Percentiles rank a stretch among this genome's conserved stretches.
Conservation (phyloP, 768 basidiomycete species). For the Baorangia bicolor region DNA sequence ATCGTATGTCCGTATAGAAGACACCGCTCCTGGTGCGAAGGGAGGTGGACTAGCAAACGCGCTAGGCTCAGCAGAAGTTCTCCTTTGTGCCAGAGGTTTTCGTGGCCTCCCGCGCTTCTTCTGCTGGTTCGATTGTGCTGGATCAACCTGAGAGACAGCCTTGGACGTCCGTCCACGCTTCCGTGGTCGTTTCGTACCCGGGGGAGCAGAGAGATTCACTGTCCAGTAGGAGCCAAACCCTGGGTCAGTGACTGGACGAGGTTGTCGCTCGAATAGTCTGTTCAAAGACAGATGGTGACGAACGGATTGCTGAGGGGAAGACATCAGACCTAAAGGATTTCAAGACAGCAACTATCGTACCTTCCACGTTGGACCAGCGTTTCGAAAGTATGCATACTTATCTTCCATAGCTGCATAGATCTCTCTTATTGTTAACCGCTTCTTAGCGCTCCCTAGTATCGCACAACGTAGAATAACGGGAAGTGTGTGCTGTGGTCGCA, state of each 20-base stretch:
- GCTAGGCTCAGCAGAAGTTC: constrained; percentile 16
- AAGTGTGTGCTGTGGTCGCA: constrained; percentile 78
- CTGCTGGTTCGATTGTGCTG: constrained; percentile 15
- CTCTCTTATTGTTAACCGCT: constrained; percentile 78
- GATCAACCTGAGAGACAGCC: constrained; percentile 25
- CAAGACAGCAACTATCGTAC: constrained; percentile 36
- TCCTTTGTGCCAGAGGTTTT: constrained; percentile 25
- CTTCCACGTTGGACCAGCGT: constrained; percentile 85
- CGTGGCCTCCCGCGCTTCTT: constrained; percentile 44
- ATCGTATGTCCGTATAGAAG: constrained; percentile 28
- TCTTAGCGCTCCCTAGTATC: constrained; percentile 73
- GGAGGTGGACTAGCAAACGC: constrained; percentile 13
- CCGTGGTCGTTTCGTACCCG: constrained; percentile 81
- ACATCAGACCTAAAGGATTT: not conserved
- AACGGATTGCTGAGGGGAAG: constrained; percentile 69
- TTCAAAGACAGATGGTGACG: constrained; percentile 83
- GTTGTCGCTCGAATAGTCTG: constrained; percentile 78
- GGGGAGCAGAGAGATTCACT: constrained; percentile 81
- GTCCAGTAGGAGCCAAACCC: constrained; percentile 91
- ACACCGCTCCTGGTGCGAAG: constrained; percentile 22
- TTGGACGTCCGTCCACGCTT: constrained; percentile 70
- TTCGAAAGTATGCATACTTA: constrained; percentile 80
- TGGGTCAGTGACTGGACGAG: constrained; percentile 79
- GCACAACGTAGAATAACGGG: constrained; percentile 84
- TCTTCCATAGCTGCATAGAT: constrained; percentile 86